Conservation (phyloP, 116 monocot species). For the Phalaenopsis hybrid region DNA sequence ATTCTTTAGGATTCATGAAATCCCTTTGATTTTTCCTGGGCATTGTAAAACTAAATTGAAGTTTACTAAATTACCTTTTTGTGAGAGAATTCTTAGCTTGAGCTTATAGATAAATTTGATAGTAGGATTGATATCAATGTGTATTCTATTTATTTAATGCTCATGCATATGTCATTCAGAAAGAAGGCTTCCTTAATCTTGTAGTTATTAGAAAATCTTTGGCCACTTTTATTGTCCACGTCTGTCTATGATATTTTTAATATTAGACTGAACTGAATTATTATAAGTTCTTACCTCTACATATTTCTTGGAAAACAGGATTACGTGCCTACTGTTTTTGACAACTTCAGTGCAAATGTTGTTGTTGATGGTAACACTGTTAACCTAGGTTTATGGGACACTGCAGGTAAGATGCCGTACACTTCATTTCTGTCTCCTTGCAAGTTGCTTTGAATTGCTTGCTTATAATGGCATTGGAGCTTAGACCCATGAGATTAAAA, state of each 20-base stretch:
- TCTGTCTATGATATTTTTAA: background rate
- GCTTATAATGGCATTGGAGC: background rate
- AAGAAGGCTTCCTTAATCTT: background rate
- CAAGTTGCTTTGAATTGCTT: background rate
- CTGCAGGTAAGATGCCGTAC: constrained; percentile 41
- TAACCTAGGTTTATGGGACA: constrained; percentile 79
- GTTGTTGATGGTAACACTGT: constrained; percentile 65
- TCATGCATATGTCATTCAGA: background rate
- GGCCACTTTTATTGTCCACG: background rate
- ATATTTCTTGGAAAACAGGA: constrained; percentile 27
- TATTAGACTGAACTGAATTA: background rate
- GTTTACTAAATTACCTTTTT: background rate
- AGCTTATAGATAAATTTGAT: background rate
- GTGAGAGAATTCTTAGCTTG: background rate
- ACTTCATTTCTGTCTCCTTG: background rate
- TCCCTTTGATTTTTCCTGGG: background rate
- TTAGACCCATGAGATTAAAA: background rate
- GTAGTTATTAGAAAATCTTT: background rate
- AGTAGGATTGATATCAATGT: background rate
- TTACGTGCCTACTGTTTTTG: constrained; percentile 72
- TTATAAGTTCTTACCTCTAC: background rate
- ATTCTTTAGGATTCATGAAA: background rate
- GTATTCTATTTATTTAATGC: background rate
- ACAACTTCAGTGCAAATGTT: constrained; percentile 86
- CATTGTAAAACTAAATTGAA: background rate